These are phyloP conservation scores for Cryptococcus sp. DNA, from an alignment of 1,284 basidiomycete genomes.

Conservation along the genomic window DNA sequence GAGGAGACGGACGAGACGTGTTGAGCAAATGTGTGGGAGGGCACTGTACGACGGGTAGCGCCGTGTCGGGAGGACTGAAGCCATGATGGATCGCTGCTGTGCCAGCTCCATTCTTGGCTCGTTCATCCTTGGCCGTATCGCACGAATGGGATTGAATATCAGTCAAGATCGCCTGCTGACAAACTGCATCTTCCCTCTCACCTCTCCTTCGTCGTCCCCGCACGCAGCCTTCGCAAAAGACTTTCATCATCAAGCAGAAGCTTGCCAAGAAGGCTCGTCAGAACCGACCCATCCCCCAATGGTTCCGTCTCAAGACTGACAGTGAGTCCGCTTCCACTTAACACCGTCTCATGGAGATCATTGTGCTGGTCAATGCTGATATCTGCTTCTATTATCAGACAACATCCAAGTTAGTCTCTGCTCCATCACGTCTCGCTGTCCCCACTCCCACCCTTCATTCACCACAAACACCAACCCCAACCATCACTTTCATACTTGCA, in stretches of 20 bases:
- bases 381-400: slow-evolving; percentile 35
- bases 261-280: slow-evolving; percentile 94
- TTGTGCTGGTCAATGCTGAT: slow-evolving; percentile 5
- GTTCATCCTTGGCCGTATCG: background rate
- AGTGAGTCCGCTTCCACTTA: slow-evolving; percentile 48
- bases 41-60: background rate
- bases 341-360: too few relatives aligned
- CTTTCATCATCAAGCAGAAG: slow-evolving; percentile 79
- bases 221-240: slow-evolving; percentile 90
- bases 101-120: background rate
- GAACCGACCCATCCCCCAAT: slow-evolving; percentile 97
- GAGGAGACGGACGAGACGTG: background rate
- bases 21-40: background rate
- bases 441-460: background rate
- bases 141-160: too few relatives aligned
- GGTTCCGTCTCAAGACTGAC: slow-evolving; percentile 97
- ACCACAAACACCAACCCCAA: background rate
- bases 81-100: too few relatives aligned
- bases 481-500: background rate
- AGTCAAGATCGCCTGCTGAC: background rate
- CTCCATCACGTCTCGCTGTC: background rate
- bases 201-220: background rate
- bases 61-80: too few relatives aligned
- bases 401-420: slow-evolving; percentile 81
- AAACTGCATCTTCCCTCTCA: background rate